Conservation (phyloP, 1,139 yeast species). For the Maudiozyma humilis region DNA sequence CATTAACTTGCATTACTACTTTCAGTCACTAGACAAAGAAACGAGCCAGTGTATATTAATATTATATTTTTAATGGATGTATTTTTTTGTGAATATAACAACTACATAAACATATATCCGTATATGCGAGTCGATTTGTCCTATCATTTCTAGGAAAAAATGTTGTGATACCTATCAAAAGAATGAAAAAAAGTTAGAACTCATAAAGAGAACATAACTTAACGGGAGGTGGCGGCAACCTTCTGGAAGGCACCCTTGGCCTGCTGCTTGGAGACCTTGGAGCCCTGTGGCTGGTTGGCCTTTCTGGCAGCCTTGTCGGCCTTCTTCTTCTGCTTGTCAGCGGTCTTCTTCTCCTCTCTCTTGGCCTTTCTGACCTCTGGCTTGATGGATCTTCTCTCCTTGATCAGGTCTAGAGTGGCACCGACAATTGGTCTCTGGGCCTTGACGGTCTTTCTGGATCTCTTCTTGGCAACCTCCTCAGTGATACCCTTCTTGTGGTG, state of each 20-base stretch:
- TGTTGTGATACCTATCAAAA: slow-evolving; percentile 1
- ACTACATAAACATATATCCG: neutral
- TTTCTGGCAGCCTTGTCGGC: slow-evolving; percentile 89
- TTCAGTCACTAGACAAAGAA: neutral
- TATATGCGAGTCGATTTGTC: neutral
- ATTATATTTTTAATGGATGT: neutral
- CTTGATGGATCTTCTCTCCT: slow-evolving; percentile 93
- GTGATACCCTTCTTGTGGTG: slow-evolving; percentile 99
- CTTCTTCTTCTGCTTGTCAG: slow-evolving; percentile 94
- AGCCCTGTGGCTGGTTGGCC: slow-evolving; percentile 71
- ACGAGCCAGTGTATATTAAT: neutral
- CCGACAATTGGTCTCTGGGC: slow-evolving; percentile 99
- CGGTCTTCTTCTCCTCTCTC: slow-evolving; percentile 83
- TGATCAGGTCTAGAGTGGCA: slow-evolving; percentile 96
- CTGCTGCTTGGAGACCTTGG: slow-evolving; percentile 73
- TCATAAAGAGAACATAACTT: slow-evolving; percentile 30
- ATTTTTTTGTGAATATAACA: neutral
- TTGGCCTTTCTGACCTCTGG: slow-evolving; percentile 98
- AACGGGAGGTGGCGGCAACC: slow-evolving; percentile 95
- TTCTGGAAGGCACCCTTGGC: slow-evolving; percentile 94
- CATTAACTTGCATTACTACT: too few species aligned
- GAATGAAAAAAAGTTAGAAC: neutral
- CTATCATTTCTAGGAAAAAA: neutral
- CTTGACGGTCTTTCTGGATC: slow-evolving; percentile 95
- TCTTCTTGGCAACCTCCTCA: slow-evolving; percentile 96